A percentile compares a stretch with the other conserved stretches of the same genome.
Conservation (phyloP, 768 basidiomycete genomes). For the Russula virescens region DNA sequence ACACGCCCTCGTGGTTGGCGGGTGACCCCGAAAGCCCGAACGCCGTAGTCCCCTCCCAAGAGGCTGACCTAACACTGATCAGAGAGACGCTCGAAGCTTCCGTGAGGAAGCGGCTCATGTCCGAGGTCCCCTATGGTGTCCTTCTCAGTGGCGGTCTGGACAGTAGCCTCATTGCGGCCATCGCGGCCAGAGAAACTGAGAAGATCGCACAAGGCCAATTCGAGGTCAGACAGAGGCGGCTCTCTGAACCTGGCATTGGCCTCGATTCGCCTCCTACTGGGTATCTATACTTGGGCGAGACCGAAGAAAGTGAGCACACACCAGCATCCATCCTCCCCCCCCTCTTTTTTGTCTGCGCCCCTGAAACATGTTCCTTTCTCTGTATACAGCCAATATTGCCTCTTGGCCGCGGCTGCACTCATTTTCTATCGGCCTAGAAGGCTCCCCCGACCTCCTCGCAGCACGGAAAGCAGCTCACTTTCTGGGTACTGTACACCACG, state of each 20-base stretch:
- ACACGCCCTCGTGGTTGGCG: slow-evolving; percentile 82
- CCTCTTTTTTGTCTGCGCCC: background rate
- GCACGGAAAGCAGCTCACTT: slow-evolving; percentile 90
- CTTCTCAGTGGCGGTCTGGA: slow-evolving; percentile 93
- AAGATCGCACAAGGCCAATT: slow-evolving; percentile 78
- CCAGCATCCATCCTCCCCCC: too few relatives aligned
- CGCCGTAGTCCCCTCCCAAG: slow-evolving; percentile 50
- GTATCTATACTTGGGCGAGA: slow-evolving; percentile 32
- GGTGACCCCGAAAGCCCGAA: slow-evolving; percentile 64
- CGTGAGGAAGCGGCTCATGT: slow-evolving; percentile 94
- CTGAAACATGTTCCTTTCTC: background rate
- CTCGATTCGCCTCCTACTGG: slow-evolving; percentile 50
- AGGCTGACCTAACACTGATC: slow-evolving; percentile 61
- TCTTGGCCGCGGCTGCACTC: slow-evolving; percentile 97
- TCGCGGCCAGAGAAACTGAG: slow-evolving; percentile 93
- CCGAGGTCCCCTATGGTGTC: slow-evolving; percentile 97
- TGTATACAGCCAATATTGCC: slow-evolving; percentile 56
- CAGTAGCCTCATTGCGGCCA: slow-evolving; percentile 91
- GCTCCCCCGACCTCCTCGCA: slow-evolving; percentile 92
- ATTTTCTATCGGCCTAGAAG: slow-evolving; percentile 91
- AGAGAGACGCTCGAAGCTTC: slow-evolving; percentile 84
- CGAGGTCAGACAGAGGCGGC: slow-evolving; percentile 58
- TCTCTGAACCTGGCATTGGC: slow-evolving; percentile 49
- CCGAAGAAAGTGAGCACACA: slow-evolving; percentile 47
- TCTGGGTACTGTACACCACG: slow-evolving; percentile 93